These are phyloP conservation scores for Colletotrichum sp. DNA, from an alignment of 2,329 filamentous ascomycete genomes.

Conservation along the genomic window DNA sequence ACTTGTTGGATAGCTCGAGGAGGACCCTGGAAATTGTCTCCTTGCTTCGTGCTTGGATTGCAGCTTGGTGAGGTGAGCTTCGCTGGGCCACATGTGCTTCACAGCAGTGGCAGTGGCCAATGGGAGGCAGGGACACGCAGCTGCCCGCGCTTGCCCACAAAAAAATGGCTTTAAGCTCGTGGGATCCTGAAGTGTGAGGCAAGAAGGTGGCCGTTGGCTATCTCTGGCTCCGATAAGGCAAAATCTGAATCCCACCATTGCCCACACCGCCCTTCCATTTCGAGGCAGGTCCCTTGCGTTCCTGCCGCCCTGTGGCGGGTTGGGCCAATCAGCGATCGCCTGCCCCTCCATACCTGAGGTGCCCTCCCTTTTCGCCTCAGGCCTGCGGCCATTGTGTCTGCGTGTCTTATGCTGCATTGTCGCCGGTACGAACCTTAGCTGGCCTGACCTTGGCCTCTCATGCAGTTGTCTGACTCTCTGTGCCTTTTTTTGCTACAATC, in stretches of 20 bases:
- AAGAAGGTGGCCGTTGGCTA: neutral
- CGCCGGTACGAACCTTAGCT: neutral
- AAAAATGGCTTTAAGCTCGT: neutral
- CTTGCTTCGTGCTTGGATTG: neutral
- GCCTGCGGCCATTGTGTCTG: neutral
- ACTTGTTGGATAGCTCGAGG: neutral
- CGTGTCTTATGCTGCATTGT: neutral
- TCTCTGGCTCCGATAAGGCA: neutral
- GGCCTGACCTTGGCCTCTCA: neutral
- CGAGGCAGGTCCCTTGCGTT: conserved; percentile 18
- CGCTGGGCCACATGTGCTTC: neutral
- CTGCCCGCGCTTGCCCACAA: neutral
- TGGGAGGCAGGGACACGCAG: neutral
- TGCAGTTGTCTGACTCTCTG: neutral
- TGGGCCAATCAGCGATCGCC: neutral
- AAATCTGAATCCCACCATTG: neutral
- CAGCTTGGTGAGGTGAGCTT: neutral
- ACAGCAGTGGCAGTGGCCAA: neutral
- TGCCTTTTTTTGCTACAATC: neutral
- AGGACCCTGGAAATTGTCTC: neutral
- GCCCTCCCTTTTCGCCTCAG: neutral
- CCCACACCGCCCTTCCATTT: conserved; percentile 19
- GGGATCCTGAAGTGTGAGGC: neutral
- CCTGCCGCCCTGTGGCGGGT: neutral
- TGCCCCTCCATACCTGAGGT: neutral